A percentile compares a stretch with the other conserved stretches of the same genome.
These are phyloP conservation scores for Nepenthes gracilis DNA, from an alignment of 148 eudicot species.

Conservation along the genomic window DNA sequence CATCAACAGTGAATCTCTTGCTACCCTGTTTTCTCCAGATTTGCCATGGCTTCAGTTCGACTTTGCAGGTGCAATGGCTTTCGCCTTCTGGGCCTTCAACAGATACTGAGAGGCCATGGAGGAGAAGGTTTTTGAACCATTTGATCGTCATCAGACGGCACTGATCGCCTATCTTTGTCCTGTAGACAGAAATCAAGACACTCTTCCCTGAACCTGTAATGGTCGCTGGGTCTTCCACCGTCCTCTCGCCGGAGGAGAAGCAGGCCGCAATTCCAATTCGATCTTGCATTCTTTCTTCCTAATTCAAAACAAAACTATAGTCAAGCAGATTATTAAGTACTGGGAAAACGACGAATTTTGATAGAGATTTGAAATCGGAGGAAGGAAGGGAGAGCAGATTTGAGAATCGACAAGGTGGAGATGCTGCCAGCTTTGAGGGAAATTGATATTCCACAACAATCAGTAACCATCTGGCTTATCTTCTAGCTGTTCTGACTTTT, in stretches of 20 bases:
- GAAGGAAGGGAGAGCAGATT: too few relatives aligned
- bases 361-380: too few relatives aligned
- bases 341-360: too few relatives aligned
- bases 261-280: constrained; percentile 61
- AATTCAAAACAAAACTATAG: background rate
- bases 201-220: constrained; percentile 57
- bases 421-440: too few relatives aligned
- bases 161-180: constrained; percentile 42
- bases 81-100: constrained; percentile 23
- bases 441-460: too few relatives aligned
- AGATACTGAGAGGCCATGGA: constrained; percentile 59
- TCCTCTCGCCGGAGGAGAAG: constrained; percentile 22
- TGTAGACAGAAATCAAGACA: constrained; percentile 52
- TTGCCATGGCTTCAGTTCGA: constrained; percentile 81
- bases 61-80: constrained; percentile 37
- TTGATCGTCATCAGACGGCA: constrained; percentile 51
- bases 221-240: constrained; percentile 13
- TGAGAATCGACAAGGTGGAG: too few relatives aligned
- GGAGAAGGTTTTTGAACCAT: constrained; percentile 59
- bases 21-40: constrained; percentile 73
- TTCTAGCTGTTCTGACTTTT: too few relatives aligned
- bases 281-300: constrained; percentile 34
- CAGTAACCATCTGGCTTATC: too few relatives aligned
- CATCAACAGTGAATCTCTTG: constrained; percentile 34
- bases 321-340: too few relatives aligned